Evolutionary conservation across 768 basidiomycete genomes (phyloP).

Genomic region (Lentinula sp.): DNA sequence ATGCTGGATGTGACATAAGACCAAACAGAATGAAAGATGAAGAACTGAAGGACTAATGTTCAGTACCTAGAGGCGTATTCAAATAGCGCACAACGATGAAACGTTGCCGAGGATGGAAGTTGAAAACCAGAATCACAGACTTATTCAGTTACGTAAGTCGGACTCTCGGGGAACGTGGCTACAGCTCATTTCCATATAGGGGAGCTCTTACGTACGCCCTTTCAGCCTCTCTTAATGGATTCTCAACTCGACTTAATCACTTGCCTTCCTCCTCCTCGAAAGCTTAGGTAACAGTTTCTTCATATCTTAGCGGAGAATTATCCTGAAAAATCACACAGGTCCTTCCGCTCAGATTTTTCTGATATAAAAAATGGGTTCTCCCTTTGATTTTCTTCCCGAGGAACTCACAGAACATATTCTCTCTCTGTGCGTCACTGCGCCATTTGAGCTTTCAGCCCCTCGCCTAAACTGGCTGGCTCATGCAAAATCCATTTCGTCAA

Average conservation of each 20-base stretch:
- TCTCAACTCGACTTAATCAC: background rate
- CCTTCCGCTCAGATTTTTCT: background rate
- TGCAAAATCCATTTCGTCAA: conserved; percentile 9
- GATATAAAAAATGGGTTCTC: conserved; percentile 2
- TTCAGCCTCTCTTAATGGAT: background rate
- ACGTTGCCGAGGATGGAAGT: background rate
- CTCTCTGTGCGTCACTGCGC: conserved; percentile 20
- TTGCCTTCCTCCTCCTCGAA: background rate
- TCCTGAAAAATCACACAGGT: background rate
- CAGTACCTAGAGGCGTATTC: too few relatives aligned
- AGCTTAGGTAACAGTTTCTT: background rate
- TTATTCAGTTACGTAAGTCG: background rate
- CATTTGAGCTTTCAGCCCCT: conserved; percentile 9
- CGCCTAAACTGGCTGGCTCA: conserved; percentile 19
- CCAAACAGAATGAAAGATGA: background rate
- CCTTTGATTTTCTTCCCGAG: conserved; percentile 18
- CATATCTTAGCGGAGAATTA: background rate
- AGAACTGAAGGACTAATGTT: background rate
- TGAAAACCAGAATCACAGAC: background rate
- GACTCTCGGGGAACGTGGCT: background rate
- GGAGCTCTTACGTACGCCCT: background rate
- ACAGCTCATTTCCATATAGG: background rate
- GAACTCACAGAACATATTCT: conserved; percentile 43
- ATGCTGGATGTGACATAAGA: background rate
- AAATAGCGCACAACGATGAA: background rate